Base-by-base conservation (phyloP, 768 basidiomycete genomes). In the Lentinula lateritia region DNA sequence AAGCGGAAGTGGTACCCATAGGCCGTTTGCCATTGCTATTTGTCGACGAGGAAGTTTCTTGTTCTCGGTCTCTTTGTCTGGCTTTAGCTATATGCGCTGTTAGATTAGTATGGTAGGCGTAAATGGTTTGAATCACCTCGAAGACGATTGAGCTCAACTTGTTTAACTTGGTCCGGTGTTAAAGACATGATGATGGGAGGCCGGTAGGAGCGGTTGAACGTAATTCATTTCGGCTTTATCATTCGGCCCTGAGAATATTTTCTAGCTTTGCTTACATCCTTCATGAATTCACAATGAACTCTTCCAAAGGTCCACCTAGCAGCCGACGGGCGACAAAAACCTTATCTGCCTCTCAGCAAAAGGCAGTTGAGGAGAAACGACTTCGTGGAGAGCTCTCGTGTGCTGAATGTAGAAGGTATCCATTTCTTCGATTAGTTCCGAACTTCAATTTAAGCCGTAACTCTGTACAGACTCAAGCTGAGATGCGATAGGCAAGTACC, bases 11-110 rank as follows among this genome's bases (percentile, higher is more conserved):
- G 32, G 81, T 81, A 48, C 74, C 75, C 3, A 94, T 72, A 0
- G 90, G 86, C 32, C 93, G 84, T 69, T 95, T 95, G 66, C 83
- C 83, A 68, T 92, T 87, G n/a, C 74, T 67, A 73, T 93, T 94
- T 6, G 67, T 68, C 16, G 78, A 77, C 1, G 85, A 85, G 0
- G 79, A 73, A 1, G 77, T 70, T 46, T 78, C 77, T 57, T 83
- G 78, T 67, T 92, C 90, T 58, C 77, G 80, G 67, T 86, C 82
- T 52, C 88, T 82, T 70, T 92, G 88, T 41, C 76, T 83, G 34
- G 86, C 88, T 73, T 94, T 94, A 3, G 92, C 92, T 91, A 64
- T 1, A 57, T 54, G 61, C 53, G 61, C 53, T 6, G 58, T 39
- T 52, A 58, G 50, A 28, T 36, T 9, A 16, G 28, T 0, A 38